Evolutionary conservation across 2,329 filamentous ascomycete genomes (phyloP), one percentile per base, ranked within the genome.

Genomic region (Periconia macrospinosa): DNA sequence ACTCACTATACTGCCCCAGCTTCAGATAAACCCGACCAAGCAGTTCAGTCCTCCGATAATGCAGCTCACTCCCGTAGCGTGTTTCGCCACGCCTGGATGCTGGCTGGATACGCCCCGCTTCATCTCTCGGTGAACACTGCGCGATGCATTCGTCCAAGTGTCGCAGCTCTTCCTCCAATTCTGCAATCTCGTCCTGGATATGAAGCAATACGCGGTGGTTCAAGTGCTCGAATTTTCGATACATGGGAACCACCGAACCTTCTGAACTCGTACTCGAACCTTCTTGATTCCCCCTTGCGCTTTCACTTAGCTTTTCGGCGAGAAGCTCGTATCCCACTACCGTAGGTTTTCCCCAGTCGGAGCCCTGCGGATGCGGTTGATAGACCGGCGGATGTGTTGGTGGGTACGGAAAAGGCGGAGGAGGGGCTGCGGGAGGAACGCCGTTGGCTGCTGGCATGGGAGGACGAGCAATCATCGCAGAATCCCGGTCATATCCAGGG

Each of bases 161-260:
- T 17, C 84, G 83, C 1, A 97, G 81, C 53, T 92, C 86, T 64
- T 91, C 87, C 72, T 96, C 92, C 37, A 96, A 78, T 63, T 93
- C 88, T 30, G 81, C 80, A 17, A 96, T 84, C 70, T 96, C 91
- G 67, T 96, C 91, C 72, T 96, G 92, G 15, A 96, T 79, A 57
- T 94, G 87, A 0, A 96, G 79, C 2, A 97, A 77, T 2, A 96
- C 76, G 2, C 92, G 86, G 69, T 96, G 91, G 63, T 94, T 92
- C 17, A 96, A 76, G 11, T 85, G 82, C 68, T 90, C 87, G 66
- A 97, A 97, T 52, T 87, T 87, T 42, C 92, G 85, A 71, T 96
- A 96, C 54, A 96, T 82, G 1, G 91, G 90, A 9, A 66, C 63
- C 8, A 74, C 48, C 37, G 41, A 35, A 18, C 56, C 64, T 15